Evolutionary conservation across 75 land plant species (phyloP).

Genomic region (Sequoia sempervirens): DNA sequence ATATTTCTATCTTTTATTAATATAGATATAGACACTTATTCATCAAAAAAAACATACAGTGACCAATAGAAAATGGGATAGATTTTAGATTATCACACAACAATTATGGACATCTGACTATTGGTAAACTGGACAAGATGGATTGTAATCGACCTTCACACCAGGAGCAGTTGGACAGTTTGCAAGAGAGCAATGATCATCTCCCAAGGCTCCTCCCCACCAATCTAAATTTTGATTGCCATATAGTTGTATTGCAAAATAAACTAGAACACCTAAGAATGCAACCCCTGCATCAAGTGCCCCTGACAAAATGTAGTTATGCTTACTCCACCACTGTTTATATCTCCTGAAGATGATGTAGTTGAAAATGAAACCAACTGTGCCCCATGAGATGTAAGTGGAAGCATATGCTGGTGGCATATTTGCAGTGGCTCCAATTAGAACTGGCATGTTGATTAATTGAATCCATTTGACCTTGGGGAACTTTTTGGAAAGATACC

Average conservation of each 20-base stretch:
- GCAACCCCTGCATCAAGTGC: slow-evolving; percentile 71
- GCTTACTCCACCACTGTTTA: slow-evolving; percentile 60
- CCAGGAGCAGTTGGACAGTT: slow-evolving; percentile 26
- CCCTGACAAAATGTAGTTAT: slow-evolving; percentile 63
- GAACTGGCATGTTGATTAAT: slow-evolving; percentile 47
- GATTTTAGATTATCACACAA: no score
- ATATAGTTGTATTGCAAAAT: slow-evolving; percentile 25
- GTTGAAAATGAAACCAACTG: slow-evolving; percentile 54
- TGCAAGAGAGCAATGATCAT: slow-evolving; percentile 22
- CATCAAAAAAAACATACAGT: no score
- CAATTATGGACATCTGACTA: no score
- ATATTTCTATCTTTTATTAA: no score
- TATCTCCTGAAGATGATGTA: slow-evolving; percentile 27
- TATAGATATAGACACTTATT: no score
- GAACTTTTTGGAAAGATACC: slow-evolving; percentile 23
- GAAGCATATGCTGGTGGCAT: slow-evolving; percentile 56
- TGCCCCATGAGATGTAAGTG: slow-evolving; percentile 49
- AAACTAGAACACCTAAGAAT: slow-evolving; percentile 50
- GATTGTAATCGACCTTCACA: neutral
- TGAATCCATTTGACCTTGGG: slow-evolving; percentile 45
- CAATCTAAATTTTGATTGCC: neutral
- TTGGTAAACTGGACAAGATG: neutral
- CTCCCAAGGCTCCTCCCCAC: slow-evolving; percentile 17
- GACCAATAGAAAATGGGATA: no score
- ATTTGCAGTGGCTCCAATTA: slow-evolving; percentile 37